Evolutionary conservation across 495 filamentous ascomycete genomes (phyloP), one percentile per base, ranked within the genome.

Genomic region (Parathielavia hyrcaniae): DNA sequence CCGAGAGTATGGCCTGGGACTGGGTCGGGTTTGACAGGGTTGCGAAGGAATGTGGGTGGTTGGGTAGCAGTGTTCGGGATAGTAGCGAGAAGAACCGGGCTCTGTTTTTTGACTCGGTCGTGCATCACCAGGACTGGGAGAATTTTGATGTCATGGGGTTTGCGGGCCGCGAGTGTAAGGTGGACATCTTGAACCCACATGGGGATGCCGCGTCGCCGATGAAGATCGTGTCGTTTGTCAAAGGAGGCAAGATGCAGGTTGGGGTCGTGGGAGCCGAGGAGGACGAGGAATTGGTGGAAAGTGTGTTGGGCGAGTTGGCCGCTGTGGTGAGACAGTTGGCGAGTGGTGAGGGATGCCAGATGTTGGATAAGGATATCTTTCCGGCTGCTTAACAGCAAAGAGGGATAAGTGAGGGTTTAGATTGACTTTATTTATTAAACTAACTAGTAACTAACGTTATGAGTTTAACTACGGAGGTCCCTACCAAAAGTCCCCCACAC

Each of bases 41-140:
- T 26, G 67, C 69, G 11, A 54, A 53, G 10, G 45, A 71, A 46
- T 66, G 55, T 0, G 60, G 65, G 0, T 69, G 63, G 44, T 5
- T 19, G 39, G 61, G 57, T 0, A 43, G 4, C 4, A 43, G 40
- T 12, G n/a, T 3, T 4, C 5, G 7, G 45, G 23, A 32, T 4
- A 22, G 16, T 22, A 12, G 13, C 7, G 14, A 22, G 60, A 16
- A 0, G 55, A 49, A 0, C 60, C 53, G 32, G 59, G 66, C 13
- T 20, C 3, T 23, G 20, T 77, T 71, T 67, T 77, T 78, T 39
- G 73, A 76, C 46, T 65, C 67, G 1, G 69, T 77, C 0, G 75
- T 78, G n/a, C 56, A 58, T 39, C 75, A 78, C 45, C 74, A 77
- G 57, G 75, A 76, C 35, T 74, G 76, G 45, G 69, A 67, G 47